phyloP scores from a whole-genome alignment of 192 early-diverging fungal genomes.

The Backusella circina region DNA sequence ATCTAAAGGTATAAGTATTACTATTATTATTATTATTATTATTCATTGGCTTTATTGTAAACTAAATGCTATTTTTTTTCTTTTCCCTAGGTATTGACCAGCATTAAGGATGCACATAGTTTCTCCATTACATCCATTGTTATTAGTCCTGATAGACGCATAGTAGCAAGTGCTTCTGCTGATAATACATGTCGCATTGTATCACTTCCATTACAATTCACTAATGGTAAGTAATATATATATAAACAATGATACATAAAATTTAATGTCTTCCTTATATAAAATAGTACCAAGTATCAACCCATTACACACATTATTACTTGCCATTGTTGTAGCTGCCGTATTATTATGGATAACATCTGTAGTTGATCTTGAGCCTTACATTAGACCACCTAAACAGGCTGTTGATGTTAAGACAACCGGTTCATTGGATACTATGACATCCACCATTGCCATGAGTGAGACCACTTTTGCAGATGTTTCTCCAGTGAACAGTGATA shows the following conservation, averaged over 20 bases:
- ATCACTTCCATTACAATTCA: constrained; percentile 48
- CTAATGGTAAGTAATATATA: constrained; percentile 6
- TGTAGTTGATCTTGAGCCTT: background rate
- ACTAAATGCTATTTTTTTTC: too few relatives aligned
- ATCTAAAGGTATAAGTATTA: constrained; percentile 18
- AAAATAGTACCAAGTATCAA: background rate
- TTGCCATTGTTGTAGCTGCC: constrained; percentile 11
- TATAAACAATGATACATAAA: background rate
- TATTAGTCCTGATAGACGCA: constrained; percentile 61
- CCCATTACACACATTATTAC: constrained; percentile 18
- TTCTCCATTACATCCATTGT: constrained; percentile 77
- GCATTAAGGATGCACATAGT: constrained; percentile 68
- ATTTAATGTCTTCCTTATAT: too few relatives aligned
- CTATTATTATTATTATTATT: background rate
- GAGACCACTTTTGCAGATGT: background rate
- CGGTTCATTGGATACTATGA: background rate
- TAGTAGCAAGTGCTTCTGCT: constrained; percentile 77
- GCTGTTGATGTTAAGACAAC: background rate
- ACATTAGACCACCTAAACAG: background rate
- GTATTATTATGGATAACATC: background rate
- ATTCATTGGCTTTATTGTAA: too few relatives aligned
- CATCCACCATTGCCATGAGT: background rate
- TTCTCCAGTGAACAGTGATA: background rate
- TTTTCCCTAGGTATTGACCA: constrained; percentile 42
- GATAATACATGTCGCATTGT: constrained; percentile 70